Evolutionary conservation across 345 rosid genomes (phyloP).

Genomic region (Raphanus sativus): DNA sequence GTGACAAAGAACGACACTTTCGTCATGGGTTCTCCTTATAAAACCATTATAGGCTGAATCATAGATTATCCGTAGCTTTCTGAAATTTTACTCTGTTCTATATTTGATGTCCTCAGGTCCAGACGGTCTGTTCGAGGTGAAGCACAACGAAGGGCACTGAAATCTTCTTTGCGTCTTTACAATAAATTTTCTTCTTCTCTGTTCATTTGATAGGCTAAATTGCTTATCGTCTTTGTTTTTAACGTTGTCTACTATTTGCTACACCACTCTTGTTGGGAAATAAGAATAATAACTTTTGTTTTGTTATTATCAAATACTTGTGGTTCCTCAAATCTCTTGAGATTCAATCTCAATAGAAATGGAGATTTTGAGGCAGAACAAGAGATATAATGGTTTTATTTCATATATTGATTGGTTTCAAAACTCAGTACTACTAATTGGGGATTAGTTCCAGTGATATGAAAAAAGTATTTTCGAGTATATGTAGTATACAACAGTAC

Average conservation of each 20-base stretch:
- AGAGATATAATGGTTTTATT: not conserved
- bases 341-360: slow-evolving; percentile 6
- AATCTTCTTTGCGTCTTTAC: not conserved
- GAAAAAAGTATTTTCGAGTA: not conserved
- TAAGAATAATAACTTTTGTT: slow-evolving; percentile 22
- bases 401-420: not conserved
- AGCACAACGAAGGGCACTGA: slow-evolving; percentile 56
- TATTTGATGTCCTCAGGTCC: slow-evolving; percentile 62
- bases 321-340: not conserved
- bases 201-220: slow-evolving; percentile 4
- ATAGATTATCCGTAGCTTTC: not conserved
- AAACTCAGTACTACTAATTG: slow-evolving; percentile 7
- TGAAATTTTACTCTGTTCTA: not conserved
- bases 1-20: not conserved
- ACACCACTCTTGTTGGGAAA: not conserved
- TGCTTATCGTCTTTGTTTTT: slow-evolving; percentile 10
- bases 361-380: not conserved
- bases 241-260: not conserved
- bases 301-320: slow-evolving; percentile 9
- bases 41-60: not conserved
- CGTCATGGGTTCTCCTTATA: not conserved
- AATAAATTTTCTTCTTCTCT: slow-evolving; percentile 3
- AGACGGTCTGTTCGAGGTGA: slow-evolving; percentile 71
- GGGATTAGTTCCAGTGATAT: not conserved
- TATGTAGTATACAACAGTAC: slow-evolving; percentile 17